Conservation (phyloP, 495 filamentous ascomycete species). For the Tuber borchii region DNA sequence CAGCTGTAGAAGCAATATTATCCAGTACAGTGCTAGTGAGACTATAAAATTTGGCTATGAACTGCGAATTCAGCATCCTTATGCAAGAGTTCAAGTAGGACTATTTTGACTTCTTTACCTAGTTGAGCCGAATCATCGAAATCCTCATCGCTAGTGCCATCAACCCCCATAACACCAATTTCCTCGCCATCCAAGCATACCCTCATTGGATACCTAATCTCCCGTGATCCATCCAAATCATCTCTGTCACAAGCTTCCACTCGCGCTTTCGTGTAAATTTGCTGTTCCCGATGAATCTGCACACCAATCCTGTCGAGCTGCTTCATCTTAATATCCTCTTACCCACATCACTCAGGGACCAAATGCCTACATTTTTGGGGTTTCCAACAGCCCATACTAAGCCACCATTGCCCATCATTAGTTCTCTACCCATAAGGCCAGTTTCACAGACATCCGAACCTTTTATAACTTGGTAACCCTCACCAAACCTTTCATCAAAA, state of each 20-base stretch:
- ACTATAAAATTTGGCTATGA: slow-evolving; percentile 22
- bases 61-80: not conserved
- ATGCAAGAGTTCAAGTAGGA: not conserved
- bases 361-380: not conserved
- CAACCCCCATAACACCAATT: not conserved
- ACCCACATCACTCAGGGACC: not conserved
- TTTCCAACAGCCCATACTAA: not conserved
- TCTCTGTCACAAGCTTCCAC: too few species aligned
- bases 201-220: not conserved
- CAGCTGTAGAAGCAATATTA: not conserved
- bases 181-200: not conserved
- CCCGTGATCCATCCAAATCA: not conserved
- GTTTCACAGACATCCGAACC: not conserved
- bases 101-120: too few species aligned
- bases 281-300: not conserved
- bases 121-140: too few species aligned
- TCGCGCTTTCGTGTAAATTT: too few species aligned
- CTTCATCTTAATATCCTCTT: not conserved
- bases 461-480: too few species aligned
- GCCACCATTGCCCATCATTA: not conserved
- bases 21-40: slow-evolving; percentile 17
- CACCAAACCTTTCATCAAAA: too few species aligned
- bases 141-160: too few species aligned
- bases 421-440: not conserved
- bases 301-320: not conserved